Evolutionary conservation across 345 rosid genomes (phyloP).

Genomic region (Gossypium raimondii): DNA sequence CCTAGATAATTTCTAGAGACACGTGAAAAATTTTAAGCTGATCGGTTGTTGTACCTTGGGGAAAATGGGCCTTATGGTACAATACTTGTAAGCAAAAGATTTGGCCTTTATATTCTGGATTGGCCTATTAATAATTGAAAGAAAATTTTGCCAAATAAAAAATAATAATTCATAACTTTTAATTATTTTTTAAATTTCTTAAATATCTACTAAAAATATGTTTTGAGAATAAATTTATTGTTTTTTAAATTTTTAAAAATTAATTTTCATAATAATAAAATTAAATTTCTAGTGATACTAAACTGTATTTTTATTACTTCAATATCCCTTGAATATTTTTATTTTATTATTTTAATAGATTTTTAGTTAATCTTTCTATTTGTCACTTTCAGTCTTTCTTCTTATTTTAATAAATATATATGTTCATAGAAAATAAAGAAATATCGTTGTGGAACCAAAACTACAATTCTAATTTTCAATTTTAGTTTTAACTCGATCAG

Average conservation of each 20-base stretch:
- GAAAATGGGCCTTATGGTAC: neutral
- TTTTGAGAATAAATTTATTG: neutral
- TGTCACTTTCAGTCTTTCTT: too few relatives aligned
- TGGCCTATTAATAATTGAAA: neutral
- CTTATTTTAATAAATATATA: too few relatives aligned
- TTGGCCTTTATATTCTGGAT: neutral
- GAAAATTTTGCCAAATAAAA: too few relatives aligned
- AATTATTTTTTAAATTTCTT: too few relatives aligned
- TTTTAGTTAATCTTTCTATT: too few relatives aligned
- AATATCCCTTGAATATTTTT: too few relatives aligned
- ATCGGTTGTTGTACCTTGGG: neutral
- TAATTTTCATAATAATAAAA: neutral
- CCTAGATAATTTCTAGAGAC: neutral
- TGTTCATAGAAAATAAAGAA: too few relatives aligned
- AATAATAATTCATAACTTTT: too few relatives aligned
- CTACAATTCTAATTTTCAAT: too few relatives aligned
- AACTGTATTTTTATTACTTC: neutral
- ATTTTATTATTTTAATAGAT: too few relatives aligned
- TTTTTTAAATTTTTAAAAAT: neutral
- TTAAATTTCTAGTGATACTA: neutral
- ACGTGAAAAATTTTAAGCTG: neutral
- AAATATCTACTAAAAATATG: neutral
- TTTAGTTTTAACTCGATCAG: too few relatives aligned
- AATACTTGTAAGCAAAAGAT: neutral
- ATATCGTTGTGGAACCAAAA: too few relatives aligned